A percentile compares a stretch with the other conserved stretches of the same genome.
Conservation (phyloP, 2,329 filamentous ascomycete species). For the Scedosporium apiospermum region DNA sequence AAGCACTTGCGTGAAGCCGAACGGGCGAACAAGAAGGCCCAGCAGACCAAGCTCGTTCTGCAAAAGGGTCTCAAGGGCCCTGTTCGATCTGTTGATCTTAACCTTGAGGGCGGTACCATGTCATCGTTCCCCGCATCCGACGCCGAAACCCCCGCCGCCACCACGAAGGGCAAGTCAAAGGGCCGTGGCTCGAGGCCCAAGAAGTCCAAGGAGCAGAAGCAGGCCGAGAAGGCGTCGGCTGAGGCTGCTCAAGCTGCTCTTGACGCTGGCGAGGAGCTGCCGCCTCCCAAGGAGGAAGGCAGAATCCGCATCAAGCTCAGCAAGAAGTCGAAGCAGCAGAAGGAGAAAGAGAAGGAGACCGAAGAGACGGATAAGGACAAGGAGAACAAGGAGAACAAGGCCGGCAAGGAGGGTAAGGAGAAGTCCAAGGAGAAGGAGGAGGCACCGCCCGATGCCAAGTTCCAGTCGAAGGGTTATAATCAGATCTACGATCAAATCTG, state of each 20-base stretch:
- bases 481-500: conserved; percentile 97
- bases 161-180: conserved; percentile 33
- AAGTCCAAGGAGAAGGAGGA: conserved; percentile 34
- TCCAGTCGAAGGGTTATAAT: conserved; percentile 86
- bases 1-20: conserved; percentile 80
- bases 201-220: conserved; percentile 83
- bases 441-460: conserved; percentile 51
- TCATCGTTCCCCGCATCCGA: conserved; percentile 71
- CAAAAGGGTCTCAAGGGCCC: conserved; percentile 79
- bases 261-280: conserved; percentile 67
- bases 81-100: conserved; percentile 57
- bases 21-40: conserved; percentile 84
- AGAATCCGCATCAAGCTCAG: conserved; percentile 55
- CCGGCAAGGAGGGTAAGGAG: conserved; percentile 31
- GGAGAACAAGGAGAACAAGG: conserved; percentile 34
- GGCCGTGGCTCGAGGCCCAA: conserved; percentile 61
- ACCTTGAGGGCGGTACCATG: conserved; percentile 77
- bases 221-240: conserved; percentile 71
- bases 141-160: conserved; percentile 24
- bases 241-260: conserved; percentile 80
- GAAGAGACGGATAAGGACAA: conserved; percentile 23
- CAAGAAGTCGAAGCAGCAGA: conserved; percentile 34
- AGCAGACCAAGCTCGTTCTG: conserved; percentile 78
- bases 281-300: conserved; percentile 45
- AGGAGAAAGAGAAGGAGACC: conserved; percentile 26